Conservation (phyloP, 2,329 filamentous ascomycete genomes). For the Penicillium sp. region DNA sequence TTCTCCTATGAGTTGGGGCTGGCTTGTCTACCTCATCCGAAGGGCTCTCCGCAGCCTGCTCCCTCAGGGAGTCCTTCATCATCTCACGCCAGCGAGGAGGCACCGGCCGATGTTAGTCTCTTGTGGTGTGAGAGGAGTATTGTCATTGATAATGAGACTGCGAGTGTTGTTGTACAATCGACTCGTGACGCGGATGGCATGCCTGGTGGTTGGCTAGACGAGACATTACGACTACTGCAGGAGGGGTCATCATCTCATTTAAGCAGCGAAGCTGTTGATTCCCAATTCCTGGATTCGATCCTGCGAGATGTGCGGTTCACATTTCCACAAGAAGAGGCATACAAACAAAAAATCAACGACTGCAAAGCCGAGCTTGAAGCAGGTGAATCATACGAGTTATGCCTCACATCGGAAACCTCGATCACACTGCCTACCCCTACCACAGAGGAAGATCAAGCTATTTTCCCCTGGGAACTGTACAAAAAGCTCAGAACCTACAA, state of each 20-base stretch:
- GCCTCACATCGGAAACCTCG: conserved; percentile 68
- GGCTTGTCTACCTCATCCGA: conserved; percentile 44
- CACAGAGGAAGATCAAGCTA: conserved; percentile 21
- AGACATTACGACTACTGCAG: conserved; percentile 23
- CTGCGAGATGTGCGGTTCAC: conserved; percentile 25
- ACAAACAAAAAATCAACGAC: conserved; percentile 59
- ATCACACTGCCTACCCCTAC: conserved; percentile 43
- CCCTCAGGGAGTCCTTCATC: conserved; percentile 15
- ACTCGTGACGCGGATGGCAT: conserved; percentile 43
- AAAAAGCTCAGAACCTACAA: conserved; percentile 63
- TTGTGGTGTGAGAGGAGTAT: conserved; percentile 71
- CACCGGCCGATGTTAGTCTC: conserved; percentile 65
- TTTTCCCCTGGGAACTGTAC: conserved; percentile 64
- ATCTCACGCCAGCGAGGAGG: conserved; percentile 16
- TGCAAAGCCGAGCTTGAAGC: conserved; percentile 68
- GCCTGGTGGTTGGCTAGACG: conserved; percentile 43
- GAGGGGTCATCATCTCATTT: neutral
- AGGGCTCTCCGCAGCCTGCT: conserved; percentile 33
- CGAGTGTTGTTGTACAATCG: conserved; percentile 61
- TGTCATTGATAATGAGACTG: conserved; percentile 65
- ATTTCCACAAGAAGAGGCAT: conserved; percentile 44
- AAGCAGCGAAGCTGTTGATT: conserved; percentile 5
- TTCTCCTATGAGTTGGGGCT: conserved; percentile 80
- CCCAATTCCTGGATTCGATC: conserved; percentile 27
- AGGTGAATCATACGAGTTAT: conserved; percentile 81